Base-by-base conservation (phyloP, 192 early-diverging fungal genomes). In the Podila minutissima region DNA sequence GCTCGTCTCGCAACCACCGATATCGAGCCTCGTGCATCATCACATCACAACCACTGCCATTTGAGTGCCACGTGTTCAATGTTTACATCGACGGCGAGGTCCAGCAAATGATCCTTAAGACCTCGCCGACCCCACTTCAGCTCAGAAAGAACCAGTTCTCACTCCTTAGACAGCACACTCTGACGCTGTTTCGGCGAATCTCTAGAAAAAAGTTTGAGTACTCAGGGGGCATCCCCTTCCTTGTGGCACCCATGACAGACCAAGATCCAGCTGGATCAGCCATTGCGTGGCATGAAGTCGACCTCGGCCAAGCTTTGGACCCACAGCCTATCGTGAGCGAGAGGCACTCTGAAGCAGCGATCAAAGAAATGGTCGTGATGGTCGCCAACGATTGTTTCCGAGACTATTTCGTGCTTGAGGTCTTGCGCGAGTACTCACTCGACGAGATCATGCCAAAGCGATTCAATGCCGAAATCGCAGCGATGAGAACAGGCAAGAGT, bases 181-280 rank as follows among this genome's bases (percentile, higher is more conserved):
- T 91, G 9, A 75, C 83, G 15, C 32, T 89, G 11, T 66, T 91
- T 49, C 62, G 74, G 8, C 83, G 87, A 5, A 75, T 91, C 9
- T 66, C 83, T 31, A 83, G 87, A 31, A 82, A 82, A 62, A 76
- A 74, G 7, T 86, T 89, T 60, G 57, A 71, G 26, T 92, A 91
- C 74, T 50, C 85, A 32, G 82, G 82, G 13, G 74, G 86, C 24
- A 72, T 90, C 35, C 86, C 91, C 0, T 89, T 84, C 32, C 79
- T 92, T 31, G 33, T 94, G 24, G 89, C 83, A 4, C 93, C 93
- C 3, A 62, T 72, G 0, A 67, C 76, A 15, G 72, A 86, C 60
- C 69, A 86, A 59, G 73, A 81, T 46, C 41, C 41, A 46, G 13
- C 41, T 46, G 41, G 41, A 46, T 46, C 41, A 46, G 61, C 41